Base-by-base conservation (phyloP, 768 basidiomycete genomes). In the Cystofilobasidium capitatum region DNA sequence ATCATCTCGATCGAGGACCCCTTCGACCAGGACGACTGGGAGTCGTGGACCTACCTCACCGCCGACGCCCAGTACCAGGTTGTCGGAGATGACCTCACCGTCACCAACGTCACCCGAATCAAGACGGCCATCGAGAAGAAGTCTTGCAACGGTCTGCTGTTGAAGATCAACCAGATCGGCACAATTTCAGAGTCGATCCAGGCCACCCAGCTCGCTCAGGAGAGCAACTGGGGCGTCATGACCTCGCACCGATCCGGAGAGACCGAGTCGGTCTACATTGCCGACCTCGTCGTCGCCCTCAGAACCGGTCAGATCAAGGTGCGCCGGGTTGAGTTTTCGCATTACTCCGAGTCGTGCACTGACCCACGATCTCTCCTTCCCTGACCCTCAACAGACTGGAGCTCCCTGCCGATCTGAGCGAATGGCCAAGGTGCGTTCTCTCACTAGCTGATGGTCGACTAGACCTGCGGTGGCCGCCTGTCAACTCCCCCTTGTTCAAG, bases 21-120 rank as follows among this genome's bases (percentile, higher is more conserved):
- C 78, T 99, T 99, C 80, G 94, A 98, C 79, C 93, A 99, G 82
- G 96, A 99, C 77, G 96, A 99, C 81, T 97, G 91, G 91, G 91
- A 91, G 77, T 91, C 92, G 47, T 99, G 96, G 96, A 81, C 85
- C 42, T 86, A 91, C 82, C 90, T 97, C 81, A 96, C 88, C 73
- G 79, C 81, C 73, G 79, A 84, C 70, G 83, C 86, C 74, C 82
- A 83, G 29, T 87, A 93, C 77, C 73, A 77, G 73, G 73, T 77
- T 60, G 78, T 78, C 69, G 77, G 77, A 66, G 94, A 98, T 74
- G 96, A 99, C 77, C 79, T 99, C 81, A 94, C 92, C 17, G 96
- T 99, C 73, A 98, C 96, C 75, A 99, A 99, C 84, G 89, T 91
- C 47, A 79, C 86, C 70, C 87, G 96, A 70, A 97, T 99, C 86